Conservation (phyloP, 2,329 filamentous ascomycete species). For the Capronia coronata region DNA sequence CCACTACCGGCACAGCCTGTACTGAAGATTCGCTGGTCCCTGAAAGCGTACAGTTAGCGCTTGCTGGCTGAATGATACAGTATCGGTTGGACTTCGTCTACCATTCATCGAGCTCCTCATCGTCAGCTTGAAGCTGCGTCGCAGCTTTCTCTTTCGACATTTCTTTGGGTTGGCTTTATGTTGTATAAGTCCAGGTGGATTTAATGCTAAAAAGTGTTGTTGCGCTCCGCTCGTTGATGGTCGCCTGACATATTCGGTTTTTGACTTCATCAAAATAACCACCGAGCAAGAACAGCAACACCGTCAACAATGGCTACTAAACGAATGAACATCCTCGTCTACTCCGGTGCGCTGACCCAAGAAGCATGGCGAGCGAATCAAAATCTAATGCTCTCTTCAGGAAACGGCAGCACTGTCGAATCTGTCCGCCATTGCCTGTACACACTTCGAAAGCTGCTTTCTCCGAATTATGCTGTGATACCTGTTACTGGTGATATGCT, state of each 20-base stretch:
- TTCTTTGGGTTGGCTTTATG: conserved; percentile 21
- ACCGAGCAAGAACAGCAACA: conserved; percentile 1
- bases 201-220: conserved; percentile 4
- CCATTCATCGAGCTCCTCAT: conserved; percentile 95
- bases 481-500: conserved; percentile 71
- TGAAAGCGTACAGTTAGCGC: conserved; percentile 35
- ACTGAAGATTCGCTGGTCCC: conserved; percentile 97
- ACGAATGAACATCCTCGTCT: conserved; percentile 86
- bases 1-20: conserved; percentile 71
- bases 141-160: conserved; percentile 56
- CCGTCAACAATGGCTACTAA: conserved; percentile 52
- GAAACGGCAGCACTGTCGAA: conserved; percentile 76
- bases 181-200: conserved; percentile 8
- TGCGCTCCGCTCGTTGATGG: neutral
- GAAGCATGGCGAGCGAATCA: conserved; percentile 28
- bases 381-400: conserved; percentile 44
- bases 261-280: conserved; percentile 1
- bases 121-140: conserved; percentile 47
- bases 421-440: conserved; percentile 86
- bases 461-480: conserved; percentile 87
- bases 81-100: conserved; percentile 41
- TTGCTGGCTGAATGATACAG: conserved; percentile 3
- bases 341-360: conserved; percentile 59
- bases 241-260: conserved; percentile 5
- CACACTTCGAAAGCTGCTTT: conserved; percentile 76